These are phyloP conservation scores for Lipomyces spencermartinsiae DNA, from an alignment of 805 yeast genomes.

Conservation along the genomic window DNA sequence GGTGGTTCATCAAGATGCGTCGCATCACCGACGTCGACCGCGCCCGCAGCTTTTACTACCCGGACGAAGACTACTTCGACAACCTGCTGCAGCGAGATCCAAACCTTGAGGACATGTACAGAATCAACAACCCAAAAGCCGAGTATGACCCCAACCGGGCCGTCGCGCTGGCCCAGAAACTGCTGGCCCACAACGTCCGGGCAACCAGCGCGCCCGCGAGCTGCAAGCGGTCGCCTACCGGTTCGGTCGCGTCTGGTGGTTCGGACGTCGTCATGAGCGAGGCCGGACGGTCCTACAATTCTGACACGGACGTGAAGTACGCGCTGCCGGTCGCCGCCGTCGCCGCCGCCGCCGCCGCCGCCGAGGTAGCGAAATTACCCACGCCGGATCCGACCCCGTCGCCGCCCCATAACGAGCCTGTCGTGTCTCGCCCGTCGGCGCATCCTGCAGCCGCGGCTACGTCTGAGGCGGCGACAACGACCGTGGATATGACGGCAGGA, in stretches of 20 bases:
- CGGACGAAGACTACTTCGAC: conserved; percentile 9
- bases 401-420: not conserved
- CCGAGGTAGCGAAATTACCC: not conserved
- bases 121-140: not conserved
- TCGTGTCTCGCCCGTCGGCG: not conserved
- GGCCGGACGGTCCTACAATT: not conserved
- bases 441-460: not conserved
- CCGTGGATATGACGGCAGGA: not conserved
- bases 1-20: conserved; percentile 9
- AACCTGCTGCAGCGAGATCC: not conserved
- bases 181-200: not conserved
- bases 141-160: not conserved
- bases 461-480: not conserved
- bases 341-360: not conserved
- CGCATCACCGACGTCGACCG: conserved; percentile 10
- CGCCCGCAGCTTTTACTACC: conserved; percentile 2
- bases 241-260: not conserved
- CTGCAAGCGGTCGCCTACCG: conserved; percentile 2
- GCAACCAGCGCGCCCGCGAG: not conserved
- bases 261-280: not conserved
- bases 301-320: not conserved
- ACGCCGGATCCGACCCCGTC: conserved; percentile 3
- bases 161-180: not conserved
- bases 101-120: not conserved
- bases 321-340: not conserved